Evolutionary conservation across 306 rosid genomes (phyloP).

Genomic region (Hylodesmum podocarpum): DNA sequence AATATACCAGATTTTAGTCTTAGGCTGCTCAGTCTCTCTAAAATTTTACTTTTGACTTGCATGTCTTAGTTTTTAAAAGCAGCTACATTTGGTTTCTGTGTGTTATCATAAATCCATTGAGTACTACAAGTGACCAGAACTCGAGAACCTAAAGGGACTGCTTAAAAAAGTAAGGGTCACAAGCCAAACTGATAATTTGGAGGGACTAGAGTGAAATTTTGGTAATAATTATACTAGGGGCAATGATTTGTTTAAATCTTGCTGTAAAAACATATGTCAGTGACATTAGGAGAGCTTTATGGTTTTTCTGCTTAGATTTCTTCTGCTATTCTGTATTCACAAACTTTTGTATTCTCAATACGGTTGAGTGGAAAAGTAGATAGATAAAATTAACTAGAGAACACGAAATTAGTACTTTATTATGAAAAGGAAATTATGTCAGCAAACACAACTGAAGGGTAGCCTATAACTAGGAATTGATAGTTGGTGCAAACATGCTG

Average conservation of each 20-base stretch:
- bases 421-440: not conserved
- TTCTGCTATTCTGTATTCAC: not conserved
- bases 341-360: not conserved
- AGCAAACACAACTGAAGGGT: not conserved
- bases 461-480: not conserved
- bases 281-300: not conserved
- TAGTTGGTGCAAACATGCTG: constrained; percentile 5
- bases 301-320: not conserved
- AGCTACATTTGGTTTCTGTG: not conserved
- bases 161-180: not conserved
- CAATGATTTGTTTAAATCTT: not conserved
- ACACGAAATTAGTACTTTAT: not conserved
- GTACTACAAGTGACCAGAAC: not conserved
- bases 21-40: not conserved
- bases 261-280: not conserved
- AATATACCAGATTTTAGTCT: not conserved
- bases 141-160: not conserved
- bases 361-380: constrained; percentile 1
- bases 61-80: not conserved
- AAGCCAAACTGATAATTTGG: not conserved
- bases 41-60: not conserved
- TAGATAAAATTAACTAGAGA: not conserved
- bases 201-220: not conserved
- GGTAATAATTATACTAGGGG: not conserved
- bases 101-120: not conserved